Base-by-base conservation (phyloP, 2,329 filamentous ascomycete species). In the Stemphylium vesicarium region DNA sequence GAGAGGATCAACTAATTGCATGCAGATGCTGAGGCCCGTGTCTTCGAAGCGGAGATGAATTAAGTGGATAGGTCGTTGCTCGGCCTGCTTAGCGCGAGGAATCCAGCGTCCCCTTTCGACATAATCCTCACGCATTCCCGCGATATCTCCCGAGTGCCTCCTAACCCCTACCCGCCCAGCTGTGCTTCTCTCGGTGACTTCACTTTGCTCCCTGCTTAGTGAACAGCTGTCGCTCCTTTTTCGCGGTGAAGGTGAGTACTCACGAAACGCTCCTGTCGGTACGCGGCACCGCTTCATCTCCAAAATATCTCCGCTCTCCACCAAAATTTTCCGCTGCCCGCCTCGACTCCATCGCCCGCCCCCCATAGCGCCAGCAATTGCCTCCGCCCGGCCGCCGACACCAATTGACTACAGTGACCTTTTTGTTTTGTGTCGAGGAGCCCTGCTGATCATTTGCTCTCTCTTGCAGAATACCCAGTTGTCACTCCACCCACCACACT, bases 251-350 rank as follows among this genome's bases (percentile, higher is more conserved):
- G 47, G 36, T 49, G 48, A 50, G 48, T 52, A 35, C 41, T 6
- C 22, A 45, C 33, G 29, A 18, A 49, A 56, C 46, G 49, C 62
- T 49, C 58, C 61, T 63, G 65, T 70, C 66, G 70, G 70, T 73
- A 73, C 73, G 70, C 71, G 62, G 64, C 67, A 61, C 55, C 36
- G 52, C 53, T 58, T 53, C 39, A 48, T 57, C 59, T 45, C 52
- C 44, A 55, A 39, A 29, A 56, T 62, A 62, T 65, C 53, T 72
- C 66, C 64, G 64, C 70, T 51, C 63, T 62, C 46, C 63, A 65
- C 64, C 65, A 71, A 73, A 73, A 73, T 67, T 73, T 71, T 73
- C 68, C 67, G 63, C 63, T 59, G 53, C 62, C 59, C 59, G 50
- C 45, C 63, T 64, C 59, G 52, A 55, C 40, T 59, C 67, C 63